Conservation (phyloP, 1,284 basidiomycete species). For the Moesziomyces antarcticus region DNA sequence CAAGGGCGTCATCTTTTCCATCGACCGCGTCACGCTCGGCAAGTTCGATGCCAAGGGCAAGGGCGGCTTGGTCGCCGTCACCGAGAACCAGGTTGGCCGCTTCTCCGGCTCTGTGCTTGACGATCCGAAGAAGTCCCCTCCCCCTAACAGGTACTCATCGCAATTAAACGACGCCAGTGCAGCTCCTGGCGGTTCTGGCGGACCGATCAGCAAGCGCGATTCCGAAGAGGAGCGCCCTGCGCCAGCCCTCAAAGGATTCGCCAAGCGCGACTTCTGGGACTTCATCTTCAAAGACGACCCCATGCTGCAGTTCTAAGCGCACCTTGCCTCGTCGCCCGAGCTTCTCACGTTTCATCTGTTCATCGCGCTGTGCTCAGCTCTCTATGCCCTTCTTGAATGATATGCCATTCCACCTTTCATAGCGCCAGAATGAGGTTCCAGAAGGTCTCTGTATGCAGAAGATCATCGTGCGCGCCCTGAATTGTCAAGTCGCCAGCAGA, state of each 20-base stretch:
- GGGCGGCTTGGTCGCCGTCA: not conserved
- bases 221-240: too few relatives aligned
- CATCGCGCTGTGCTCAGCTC: not conserved
- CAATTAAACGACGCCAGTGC: too few relatives aligned
- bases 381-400: not conserved
- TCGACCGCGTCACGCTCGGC: slow-evolving; percentile 31
- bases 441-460: slow-evolving; percentile 33
- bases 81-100: not conserved
- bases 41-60: slow-evolving; percentile 16
- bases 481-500: not conserved
- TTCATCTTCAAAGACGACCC: too few relatives aligned
- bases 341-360: not conserved
- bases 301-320: slow-evolving; percentile 7
- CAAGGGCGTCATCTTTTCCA: slow-evolving; percentile 17
- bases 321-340: not conserved
- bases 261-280: slow-evolving; percentile 7
- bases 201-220: too few relatives aligned
- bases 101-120: slow-evolving; percentile 2
- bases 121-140: not conserved
- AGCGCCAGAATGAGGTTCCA: slow-evolving; percentile 25
- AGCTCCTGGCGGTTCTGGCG: too few relatives aligned
- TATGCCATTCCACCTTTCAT: not conserved
- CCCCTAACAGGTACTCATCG: too few relatives aligned
- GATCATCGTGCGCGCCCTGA: slow-evolving; percentile 38
- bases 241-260: too few relatives aligned